Percentiles rank a stretch among this genome's conserved stretches.
phyloP scores from a whole-genome alignment of 768 basidiomycete genomes.

The Lentinus brumalis region DNA sequence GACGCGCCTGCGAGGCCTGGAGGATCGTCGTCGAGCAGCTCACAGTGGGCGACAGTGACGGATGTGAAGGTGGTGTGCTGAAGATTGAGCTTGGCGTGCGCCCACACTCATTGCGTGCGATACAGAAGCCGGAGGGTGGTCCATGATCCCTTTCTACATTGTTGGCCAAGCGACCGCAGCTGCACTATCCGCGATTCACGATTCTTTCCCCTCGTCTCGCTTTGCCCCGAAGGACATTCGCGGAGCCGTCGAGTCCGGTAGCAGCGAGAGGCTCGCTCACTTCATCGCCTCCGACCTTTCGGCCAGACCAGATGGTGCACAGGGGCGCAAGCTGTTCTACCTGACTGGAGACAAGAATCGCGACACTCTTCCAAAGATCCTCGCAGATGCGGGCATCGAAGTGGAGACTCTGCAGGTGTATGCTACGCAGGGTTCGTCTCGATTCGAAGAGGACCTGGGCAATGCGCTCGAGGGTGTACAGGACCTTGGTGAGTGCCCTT shows the following conservation, averaged over 20 bases:
- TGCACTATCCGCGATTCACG: constrained; percentile 40
- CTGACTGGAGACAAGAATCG: constrained; percentile 88
- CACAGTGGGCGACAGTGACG: not conserved
- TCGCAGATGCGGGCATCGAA: constrained; percentile 46
- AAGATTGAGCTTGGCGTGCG: not conserved
- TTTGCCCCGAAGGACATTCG: constrained; percentile 39
- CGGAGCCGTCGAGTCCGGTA: constrained; percentile 58
- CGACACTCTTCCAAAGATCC: constrained; percentile 59
- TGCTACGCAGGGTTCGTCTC: constrained; percentile 58
- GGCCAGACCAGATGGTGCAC: not conserved
- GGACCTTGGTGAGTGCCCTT: not conserved
- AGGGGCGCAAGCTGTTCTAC: constrained; percentile 51
- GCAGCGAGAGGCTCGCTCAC: constrained; percentile 62
- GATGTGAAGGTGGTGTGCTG: not conserved
- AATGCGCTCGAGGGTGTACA: not conserved
- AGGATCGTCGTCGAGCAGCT: constrained; percentile 40
- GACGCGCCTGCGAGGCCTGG: constrained; percentile 77
- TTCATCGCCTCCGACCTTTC: constrained; percentile 53
- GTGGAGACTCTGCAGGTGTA: constrained; percentile 68
- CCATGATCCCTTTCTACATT: constrained; percentile 68
- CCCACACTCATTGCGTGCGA: not conserved
- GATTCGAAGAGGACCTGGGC: constrained; percentile 48
- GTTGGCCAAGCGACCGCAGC: constrained; percentile 70
- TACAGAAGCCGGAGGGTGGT: constrained; percentile 42
- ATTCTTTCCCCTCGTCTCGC: constrained; percentile 28